Evolutionary conservation across 805 yeast genomes (phyloP).

Genomic region (Candida morakotiae): DNA sequence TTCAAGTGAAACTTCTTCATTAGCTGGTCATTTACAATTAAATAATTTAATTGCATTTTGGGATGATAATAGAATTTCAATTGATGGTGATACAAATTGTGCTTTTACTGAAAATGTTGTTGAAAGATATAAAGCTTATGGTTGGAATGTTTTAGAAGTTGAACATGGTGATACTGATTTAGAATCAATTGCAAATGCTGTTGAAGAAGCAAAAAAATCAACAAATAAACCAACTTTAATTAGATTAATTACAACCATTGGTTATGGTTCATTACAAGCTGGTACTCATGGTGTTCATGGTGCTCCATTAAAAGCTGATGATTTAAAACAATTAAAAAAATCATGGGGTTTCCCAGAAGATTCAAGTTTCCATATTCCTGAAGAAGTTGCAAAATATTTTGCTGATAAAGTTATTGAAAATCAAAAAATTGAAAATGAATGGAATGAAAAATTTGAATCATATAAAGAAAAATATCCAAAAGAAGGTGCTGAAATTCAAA

Average conservation of each 20-base stretch:
- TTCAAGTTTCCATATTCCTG: slow-evolving; percentile 72
- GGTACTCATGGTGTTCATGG: slow-evolving; percentile 97
- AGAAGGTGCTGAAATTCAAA: slow-evolving; percentile 69
- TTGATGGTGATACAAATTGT: slow-evolving; percentile 86
- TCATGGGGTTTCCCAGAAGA: slow-evolving; percentile 86
- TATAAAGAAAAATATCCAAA: slow-evolving; percentile 72
- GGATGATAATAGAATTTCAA: slow-evolving; percentile 96
- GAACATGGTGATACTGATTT: slow-evolving; percentile 78
- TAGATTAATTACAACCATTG: slow-evolving; percentile 86
- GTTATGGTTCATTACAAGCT: slow-evolving; percentile 80
- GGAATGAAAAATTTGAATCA: slow-evolving; percentile 61
- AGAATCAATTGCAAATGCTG: slow-evolving; percentile 65
- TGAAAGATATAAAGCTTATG: slow-evolving; percentile 83
- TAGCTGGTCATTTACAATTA: slow-evolving; percentile 94
- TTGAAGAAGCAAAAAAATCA: slow-evolving; percentile 75
- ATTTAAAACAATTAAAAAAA: slow-evolving; percentile 78
- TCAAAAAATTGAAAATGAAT: slow-evolving; percentile 64
- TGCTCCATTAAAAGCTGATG: slow-evolving; percentile 91
- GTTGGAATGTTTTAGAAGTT: slow-evolving; percentile 84
- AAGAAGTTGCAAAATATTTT: slow-evolving; percentile 76
- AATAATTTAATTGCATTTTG: slow-evolving; percentile 91
- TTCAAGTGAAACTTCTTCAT: slow-evolving; percentile 86
- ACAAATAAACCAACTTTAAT: slow-evolving; percentile 85
- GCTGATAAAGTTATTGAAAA: slow-evolving; percentile 55
- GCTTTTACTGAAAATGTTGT: slow-evolving; percentile 93